phyloP scores from a whole-genome alignment of 805 yeast species.

The Millerozyma miso region DNA sequence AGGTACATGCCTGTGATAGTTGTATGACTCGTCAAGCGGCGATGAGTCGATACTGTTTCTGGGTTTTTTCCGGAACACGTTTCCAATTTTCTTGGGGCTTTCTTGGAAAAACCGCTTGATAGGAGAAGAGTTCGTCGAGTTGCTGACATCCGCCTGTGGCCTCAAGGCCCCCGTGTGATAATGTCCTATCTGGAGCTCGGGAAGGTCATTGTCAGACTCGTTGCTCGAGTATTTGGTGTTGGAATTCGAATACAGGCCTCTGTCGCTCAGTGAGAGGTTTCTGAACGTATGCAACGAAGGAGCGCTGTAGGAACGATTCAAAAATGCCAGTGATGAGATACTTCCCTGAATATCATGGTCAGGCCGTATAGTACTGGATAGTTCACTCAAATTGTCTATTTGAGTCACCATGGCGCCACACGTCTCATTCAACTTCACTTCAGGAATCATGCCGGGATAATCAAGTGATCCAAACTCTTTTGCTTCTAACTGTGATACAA shows the following conservation, averaged over 20 bases:
- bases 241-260: not conserved
- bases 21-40: not conserved
- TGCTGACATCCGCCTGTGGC: not conserved
- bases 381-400: constrained; percentile 23
- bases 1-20: constrained; percentile 21
- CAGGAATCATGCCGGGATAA: not conserved
- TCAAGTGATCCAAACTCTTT: not conserved
- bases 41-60: constrained; percentile 3
- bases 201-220: not conserved
- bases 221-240: not conserved
- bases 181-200: not conserved
- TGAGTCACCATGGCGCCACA: constrained; percentile 1
- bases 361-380: constrained; percentile 8
- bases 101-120: constrained; percentile 26
- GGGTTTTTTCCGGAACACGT: constrained; percentile 15
- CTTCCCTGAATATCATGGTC: not conserved
- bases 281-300: constrained; percentile 40
- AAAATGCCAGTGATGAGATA: constrained; percentile 10
- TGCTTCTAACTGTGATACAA: constrained; percentile 5
- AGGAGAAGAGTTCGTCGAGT: constrained; percentile 22
- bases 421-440: not conserved
- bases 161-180: not conserved
- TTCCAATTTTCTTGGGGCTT: constrained; percentile 25
- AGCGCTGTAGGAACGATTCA: constrained; percentile 32
- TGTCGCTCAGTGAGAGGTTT: constrained; percentile 10